phyloP scores from a whole-genome alignment of 192 early-diverging fungal species.

The Podila minutissima region DNA sequence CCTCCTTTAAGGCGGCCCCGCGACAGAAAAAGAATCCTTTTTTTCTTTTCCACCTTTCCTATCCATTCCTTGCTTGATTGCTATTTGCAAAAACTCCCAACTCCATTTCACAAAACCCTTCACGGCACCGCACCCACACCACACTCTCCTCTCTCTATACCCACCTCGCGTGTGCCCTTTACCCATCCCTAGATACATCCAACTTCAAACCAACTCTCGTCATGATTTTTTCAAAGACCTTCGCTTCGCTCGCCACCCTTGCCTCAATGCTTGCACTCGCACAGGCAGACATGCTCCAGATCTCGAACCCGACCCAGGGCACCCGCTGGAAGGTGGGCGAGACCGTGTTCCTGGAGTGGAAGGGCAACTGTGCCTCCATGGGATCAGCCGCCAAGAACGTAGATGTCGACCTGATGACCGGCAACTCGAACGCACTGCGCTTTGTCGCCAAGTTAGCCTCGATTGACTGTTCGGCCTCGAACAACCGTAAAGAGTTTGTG shows the following conservation, averaged over 20 bases:
- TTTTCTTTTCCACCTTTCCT: too few relatives aligned
- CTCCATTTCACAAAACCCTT: too few relatives aligned
- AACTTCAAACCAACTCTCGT: not conserved
- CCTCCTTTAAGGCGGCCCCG: too few relatives aligned
- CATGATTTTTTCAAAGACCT: conserved; percentile 36
- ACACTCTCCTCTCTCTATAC: too few relatives aligned
- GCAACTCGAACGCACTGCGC: conserved; percentile 11
- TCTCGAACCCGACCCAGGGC: conserved; percentile 38
- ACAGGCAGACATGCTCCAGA: conserved; percentile 24
- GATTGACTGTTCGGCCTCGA: conserved; percentile 29
- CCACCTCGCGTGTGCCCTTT: too few relatives aligned
- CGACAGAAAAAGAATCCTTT: too few relatives aligned
- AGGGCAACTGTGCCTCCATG: conserved; percentile 35
- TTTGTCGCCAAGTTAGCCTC: conserved; percentile 37
- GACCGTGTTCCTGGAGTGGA: conserved; percentile 34
- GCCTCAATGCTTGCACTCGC: conserved; percentile 9
- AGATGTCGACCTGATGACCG: conserved; percentile 39
- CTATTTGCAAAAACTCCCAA: too few relatives aligned
- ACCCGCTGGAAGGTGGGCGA: conserved; percentile 32
- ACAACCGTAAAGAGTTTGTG: conserved; percentile 31
- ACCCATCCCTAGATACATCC: not conserved
- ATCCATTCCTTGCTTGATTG: too few relatives aligned
- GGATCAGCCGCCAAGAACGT: conserved; percentile 15
- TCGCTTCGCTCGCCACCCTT: conserved; percentile 15
- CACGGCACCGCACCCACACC: too few relatives aligned